Conservation (phyloP, 2,329 filamentous ascomycete species). For the Colletotrichum sublineola region DNA sequence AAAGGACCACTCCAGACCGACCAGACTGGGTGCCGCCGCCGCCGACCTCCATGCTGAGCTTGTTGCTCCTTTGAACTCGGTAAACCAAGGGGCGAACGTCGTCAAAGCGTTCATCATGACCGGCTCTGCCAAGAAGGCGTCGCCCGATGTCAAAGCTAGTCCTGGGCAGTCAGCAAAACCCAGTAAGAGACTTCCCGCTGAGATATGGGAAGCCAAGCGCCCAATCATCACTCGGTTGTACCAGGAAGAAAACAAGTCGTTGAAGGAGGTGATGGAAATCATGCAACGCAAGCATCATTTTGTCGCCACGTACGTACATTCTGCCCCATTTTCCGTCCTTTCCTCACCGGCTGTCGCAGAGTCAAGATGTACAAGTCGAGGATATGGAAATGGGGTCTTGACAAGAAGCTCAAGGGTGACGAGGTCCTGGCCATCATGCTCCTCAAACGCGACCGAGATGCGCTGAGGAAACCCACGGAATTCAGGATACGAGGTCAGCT, state of each 20-base stretch:
- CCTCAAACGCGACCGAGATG: slow-evolving; percentile 54
- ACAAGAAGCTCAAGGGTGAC: slow-evolving; percentile 58
- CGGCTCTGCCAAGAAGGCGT: slow-evolving; percentile 42
- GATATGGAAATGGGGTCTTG: slow-evolving; percentile 58
- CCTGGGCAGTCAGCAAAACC: slow-evolving; percentile 29
- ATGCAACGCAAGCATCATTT: slow-evolving; percentile 55
- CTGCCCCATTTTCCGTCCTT: not conserved
- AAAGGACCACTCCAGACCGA: not conserved
- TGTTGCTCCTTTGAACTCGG: not conserved
- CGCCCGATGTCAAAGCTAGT: slow-evolving; percentile 49
- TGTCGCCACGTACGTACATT: slow-evolving; percentile 53
- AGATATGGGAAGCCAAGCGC: slow-evolving; percentile 52
- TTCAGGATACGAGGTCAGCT: slow-evolving; percentile 55
- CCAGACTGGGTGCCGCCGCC: not conserved
- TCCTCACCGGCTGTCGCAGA: slow-evolving; percentile 44
- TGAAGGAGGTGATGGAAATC: slow-evolving; percentile 57
- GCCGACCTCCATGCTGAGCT: not conserved
- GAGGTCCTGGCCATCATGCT: slow-evolving; percentile 57
- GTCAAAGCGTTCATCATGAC: slow-evolving; percentile 22
- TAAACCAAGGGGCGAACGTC: not conserved
- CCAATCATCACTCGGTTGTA: slow-evolving; percentile 55
- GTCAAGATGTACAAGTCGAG: slow-evolving; percentile 60
- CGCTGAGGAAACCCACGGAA: slow-evolving; percentile 50
- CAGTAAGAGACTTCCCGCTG: slow-evolving; percentile 50
- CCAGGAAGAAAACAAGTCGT: slow-evolving; percentile 56